A percentile compares a stretch with the other conserved stretches of the same genome.
These are phyloP conservation scores for Fusarium circinatum DNA, from an alignment of 2,329 filamentous ascomycete species.

Conservation along the genomic window DNA sequence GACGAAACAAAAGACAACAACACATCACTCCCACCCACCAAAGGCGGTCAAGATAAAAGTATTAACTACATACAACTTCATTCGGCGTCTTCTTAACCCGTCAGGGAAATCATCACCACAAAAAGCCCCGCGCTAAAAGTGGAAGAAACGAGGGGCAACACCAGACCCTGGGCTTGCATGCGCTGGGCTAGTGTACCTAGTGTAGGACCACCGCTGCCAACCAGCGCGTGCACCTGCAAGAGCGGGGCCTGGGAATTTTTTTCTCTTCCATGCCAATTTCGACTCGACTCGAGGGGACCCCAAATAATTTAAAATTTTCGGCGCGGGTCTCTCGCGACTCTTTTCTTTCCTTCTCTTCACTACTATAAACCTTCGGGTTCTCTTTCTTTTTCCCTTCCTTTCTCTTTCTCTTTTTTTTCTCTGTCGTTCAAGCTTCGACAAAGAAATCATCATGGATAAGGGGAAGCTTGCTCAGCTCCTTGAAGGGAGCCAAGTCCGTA, in stretches of 20 bases:
- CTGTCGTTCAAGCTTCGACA: slow-evolving; percentile 39
- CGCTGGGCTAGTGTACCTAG: background rate
- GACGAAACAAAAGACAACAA: background rate
- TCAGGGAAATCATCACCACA: slow-evolving; percentile 24
- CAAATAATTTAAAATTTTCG: slow-evolving; percentile 39
- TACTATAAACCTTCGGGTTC: slow-evolving; percentile 36
- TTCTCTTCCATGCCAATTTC: slow-evolving; percentile 27
- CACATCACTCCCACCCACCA: background rate
- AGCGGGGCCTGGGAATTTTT: slow-evolving; percentile 39
- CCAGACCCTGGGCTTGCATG: slow-evolving; percentile 16
- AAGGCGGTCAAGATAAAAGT: slow-evolving; percentile 12
- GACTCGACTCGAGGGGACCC: slow-evolving; percentile 26
- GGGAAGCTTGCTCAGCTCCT: slow-evolving; percentile 88
- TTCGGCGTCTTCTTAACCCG: slow-evolving; percentile 8
- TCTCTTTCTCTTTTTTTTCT: slow-evolving; percentile 26
- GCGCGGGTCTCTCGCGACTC: slow-evolving; percentile 34
- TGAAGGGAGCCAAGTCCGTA: slow-evolving; percentile 87
- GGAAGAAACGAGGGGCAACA: slow-evolving; percentile 36
- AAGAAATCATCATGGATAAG: slow-evolving; percentile 53
- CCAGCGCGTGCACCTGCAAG: slow-evolving; percentile 9
- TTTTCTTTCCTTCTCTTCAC: slow-evolving; percentile 27
- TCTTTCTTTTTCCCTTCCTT: slow-evolving; percentile 19
- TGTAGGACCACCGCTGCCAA: background rate
- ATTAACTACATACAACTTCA: background rate
- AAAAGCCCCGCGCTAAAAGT: slow-evolving; percentile 39